These are phyloP conservation scores for Friedmanniomyces simplex DNA, from an alignment of 495 filamentous ascomycete genomes.

Conservation along the genomic window DNA sequence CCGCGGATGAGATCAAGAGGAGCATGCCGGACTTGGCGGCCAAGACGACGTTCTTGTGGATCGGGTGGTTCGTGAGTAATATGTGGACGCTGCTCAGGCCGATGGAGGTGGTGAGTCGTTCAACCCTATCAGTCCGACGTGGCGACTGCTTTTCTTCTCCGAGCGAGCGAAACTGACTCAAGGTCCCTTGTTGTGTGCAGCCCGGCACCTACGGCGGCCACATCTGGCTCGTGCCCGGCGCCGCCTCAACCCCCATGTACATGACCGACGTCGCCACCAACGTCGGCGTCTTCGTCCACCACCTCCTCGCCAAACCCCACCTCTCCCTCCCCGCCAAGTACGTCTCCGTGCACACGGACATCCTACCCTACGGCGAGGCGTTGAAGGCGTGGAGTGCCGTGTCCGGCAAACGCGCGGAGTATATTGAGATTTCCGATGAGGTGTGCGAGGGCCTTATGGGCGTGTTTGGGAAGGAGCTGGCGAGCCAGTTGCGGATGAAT, in stretches of 20 bases:
- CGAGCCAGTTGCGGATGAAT: not conserved
- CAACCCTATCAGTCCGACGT: too few relatives aligned
- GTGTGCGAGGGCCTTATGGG: not conserved
- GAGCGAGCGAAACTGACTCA: not conserved
- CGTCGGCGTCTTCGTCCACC: not conserved
- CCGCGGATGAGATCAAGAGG: conserved; percentile 25
- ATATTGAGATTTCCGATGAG: not conserved
- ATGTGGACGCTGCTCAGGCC: not conserved
- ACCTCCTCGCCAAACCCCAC: not conserved
- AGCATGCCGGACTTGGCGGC: conserved; percentile 20
- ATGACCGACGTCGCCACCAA: not conserved
- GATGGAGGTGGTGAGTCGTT: not conserved
- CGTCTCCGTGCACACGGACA: not conserved
- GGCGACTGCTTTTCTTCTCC: not conserved
- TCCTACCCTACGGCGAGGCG: not conserved
- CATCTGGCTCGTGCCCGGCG: not conserved
- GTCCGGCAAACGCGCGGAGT: not conserved
- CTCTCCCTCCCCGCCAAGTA: not conserved
- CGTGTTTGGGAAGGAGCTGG: not conserved
- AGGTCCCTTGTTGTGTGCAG: too few relatives aligned
- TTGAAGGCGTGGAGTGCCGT: not conserved
- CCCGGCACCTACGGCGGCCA: not conserved
- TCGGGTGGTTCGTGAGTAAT: conserved; percentile 5
- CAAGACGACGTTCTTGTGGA: conserved; percentile 23
- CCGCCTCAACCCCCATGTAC: not conserved